Percentiles rank a stretch among this genome's conserved stretches.
phyloP scores from a whole-genome alignment of 2,329 filamentous ascomycete species.

The Cladophialophora chaetospira region DNA sequence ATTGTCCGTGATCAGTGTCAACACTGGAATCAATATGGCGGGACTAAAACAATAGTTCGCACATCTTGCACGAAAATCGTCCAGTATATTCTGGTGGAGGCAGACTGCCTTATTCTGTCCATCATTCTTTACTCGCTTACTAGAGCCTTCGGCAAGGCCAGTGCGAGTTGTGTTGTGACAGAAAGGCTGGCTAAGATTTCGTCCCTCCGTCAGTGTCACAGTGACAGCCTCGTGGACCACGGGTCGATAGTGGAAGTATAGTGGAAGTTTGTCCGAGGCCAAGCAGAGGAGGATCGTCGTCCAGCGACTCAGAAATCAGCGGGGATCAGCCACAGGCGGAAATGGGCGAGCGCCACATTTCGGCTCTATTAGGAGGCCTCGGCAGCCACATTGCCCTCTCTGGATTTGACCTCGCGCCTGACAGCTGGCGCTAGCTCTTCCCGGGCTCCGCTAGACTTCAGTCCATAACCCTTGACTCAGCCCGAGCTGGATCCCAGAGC shows the following conservation, averaged over 20 bases:
- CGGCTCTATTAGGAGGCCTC: background rate
- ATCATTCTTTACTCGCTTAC: no score
- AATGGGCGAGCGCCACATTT: conserved; percentile 3
- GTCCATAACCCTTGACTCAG: background rate
- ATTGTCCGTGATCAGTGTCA: no score
- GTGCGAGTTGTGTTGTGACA: no score
- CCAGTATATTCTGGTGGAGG: no score
- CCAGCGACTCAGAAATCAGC: background rate
- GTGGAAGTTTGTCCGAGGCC: background rate
- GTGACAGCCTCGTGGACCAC: background rate
- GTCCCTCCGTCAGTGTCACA: no score
- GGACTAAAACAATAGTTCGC: no score
- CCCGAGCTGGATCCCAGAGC: background rate
- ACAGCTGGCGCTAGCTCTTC: background rate
- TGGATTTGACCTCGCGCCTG: background rate
- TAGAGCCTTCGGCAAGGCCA: no score
- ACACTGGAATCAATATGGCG: no score
- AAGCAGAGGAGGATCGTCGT: background rate
- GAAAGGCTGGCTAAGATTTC: no score
- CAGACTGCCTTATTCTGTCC: no score
- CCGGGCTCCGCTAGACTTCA: background rate
- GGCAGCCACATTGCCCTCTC: background rate
- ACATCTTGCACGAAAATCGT: no score
- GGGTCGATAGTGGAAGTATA: conserved; percentile 1
- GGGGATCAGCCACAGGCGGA: background rate